Conservation (phyloP, 495 filamentous ascomycete genomes). For the Chaetomium fimeti region DNA sequence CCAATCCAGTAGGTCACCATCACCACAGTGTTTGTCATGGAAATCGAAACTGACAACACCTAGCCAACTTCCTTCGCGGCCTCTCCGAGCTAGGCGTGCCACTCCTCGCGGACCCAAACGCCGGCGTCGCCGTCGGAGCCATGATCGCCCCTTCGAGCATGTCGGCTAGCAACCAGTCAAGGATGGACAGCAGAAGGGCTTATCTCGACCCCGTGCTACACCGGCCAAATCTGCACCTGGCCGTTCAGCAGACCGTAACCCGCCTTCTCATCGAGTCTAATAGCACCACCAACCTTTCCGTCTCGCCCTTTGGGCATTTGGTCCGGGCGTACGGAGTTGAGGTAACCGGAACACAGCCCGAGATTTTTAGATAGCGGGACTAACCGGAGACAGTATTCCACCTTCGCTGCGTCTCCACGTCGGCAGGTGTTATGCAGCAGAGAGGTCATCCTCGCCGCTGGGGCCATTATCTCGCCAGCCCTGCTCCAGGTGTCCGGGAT, state of each 20-base stretch:
- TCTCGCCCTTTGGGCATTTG: conserved; percentile 40
- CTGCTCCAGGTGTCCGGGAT: conserved; percentile 64
- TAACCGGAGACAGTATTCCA: conserved; percentile 17
- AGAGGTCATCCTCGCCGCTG: conserved; percentile 64
- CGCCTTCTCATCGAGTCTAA: conserved; percentile 35
- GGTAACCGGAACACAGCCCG: background rate
- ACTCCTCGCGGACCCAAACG: conserved; percentile 46
- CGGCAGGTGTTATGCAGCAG: conserved; percentile 26
- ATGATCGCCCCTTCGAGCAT: conserved; percentile 50
- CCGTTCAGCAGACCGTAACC: conserved; percentile 47
- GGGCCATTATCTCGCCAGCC: conserved; percentile 59
- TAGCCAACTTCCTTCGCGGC: conserved; percentile 54
- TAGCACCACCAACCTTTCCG: conserved; percentile 20
- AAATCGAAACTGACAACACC: conserved; percentile 1
- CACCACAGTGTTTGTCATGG: background rate
- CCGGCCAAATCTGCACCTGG: conserved; percentile 48
- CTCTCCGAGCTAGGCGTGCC: conserved; percentile 52
- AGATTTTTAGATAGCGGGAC: background rate
- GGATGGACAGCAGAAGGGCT: conserved; percentile 51
- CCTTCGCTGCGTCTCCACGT: conserved; percentile 9
- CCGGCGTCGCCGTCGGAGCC: conserved; percentile 49
- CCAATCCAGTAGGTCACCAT: conserved; percentile 41
- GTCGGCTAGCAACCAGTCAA: conserved; percentile 46
- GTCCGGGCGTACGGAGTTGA: conserved; percentile 29
- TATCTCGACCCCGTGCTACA: conserved; percentile 45